Base-by-base conservation (phyloP, 1,139 yeast species). In the Arxiozyma bovina region DNA sequence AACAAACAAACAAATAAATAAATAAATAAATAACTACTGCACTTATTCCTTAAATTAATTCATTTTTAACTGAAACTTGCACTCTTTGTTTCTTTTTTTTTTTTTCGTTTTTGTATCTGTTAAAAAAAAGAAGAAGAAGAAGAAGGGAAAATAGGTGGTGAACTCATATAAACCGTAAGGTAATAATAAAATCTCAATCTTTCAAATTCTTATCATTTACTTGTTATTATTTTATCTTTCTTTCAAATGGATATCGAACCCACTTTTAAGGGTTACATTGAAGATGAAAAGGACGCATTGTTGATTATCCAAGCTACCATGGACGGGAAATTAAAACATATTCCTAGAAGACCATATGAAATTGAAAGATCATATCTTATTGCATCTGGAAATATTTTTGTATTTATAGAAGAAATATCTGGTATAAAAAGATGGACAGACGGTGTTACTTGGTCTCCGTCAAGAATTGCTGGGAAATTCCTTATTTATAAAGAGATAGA, bases 381-480 rank as follows among this genome's bases (percentile, higher is more conserved):
- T 46, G 74, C 76, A 55, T 83, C 90, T 15, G 97, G 97, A 0
- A 82, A 84, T 62, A 84, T 89, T 0, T 90, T 89, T 70, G 89
- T 90, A 3, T 90, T 89, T 65, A 80, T 87, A 52, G 96, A 90
- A 68, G 89, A 86, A 60, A 76, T 79, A 22, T 83, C 93, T 0
- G 93, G 94, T 1, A 89, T 90, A 58, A 87, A 87, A 68, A 75
- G 97, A 54, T 90, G 97, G 97, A 90, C 97, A 0, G 97, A 90
- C 66, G 96, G 97, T 18, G 81, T 87, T 22, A 78, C 91, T 15
- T 90, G 97, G 97, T 83, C 91, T 1, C 96, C 97, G 0, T 85
- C 94, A 2, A 74, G 97, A 52, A 88, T 90, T 38, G 75, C 88
- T 46, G 96, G 96, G 3, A 76, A 94, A 55, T 90, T 90, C 62